phyloP scores from a whole-genome alignment of 208 protist species.

The Angomonas deanei region DNA sequence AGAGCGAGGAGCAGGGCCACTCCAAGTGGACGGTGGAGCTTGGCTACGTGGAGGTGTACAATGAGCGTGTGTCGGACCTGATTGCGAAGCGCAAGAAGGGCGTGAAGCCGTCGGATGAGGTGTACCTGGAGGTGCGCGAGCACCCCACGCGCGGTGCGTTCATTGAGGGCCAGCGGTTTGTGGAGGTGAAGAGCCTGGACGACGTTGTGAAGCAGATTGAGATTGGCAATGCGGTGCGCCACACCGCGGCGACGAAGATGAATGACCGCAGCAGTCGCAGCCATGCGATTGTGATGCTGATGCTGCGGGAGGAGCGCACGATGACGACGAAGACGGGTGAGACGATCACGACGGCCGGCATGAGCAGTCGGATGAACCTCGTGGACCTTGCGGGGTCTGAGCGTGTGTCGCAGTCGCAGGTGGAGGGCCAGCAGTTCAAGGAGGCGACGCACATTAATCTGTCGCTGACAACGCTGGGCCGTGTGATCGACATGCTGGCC shows the following conservation, averaged over 20 bases:
- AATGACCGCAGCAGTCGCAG: conserved; percentile 84
- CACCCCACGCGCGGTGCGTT: conserved; percentile 30
- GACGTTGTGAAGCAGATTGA: conserved; percentile 52
- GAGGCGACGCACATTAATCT: conserved; percentile 89
- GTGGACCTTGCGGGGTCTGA: conserved; percentile 93
- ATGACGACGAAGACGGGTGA: conserved; percentile 36
- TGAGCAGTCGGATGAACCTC: conserved; percentile 73
- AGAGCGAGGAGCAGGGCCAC: conserved; percentile 23
- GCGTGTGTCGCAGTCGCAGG: conserved; percentile 47
- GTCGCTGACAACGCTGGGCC: conserved; percentile 81
- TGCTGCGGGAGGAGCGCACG: conserved; percentile 35
- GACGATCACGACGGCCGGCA: conserved; percentile 60
- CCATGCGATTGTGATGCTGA: conserved; percentile 80
- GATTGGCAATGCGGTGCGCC: conserved; percentile 51
- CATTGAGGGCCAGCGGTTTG: conserved; percentile 32
- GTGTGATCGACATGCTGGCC: conserved; percentile 72
- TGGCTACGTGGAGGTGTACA: conserved; percentile 86
- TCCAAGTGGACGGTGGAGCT: conserved; percentile 51
- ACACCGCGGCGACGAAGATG: conserved; percentile 78
- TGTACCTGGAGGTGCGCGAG: conserved; percentile 63
- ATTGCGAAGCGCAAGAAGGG: conserved; percentile 44
- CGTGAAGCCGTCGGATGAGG: conserved; percentile 28
- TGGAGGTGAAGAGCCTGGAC: conserved; percentile 28
- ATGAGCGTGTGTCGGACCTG: conserved; percentile 79
- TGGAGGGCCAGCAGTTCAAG: conserved; percentile 45